phyloP scores from a whole-genome alignment of 2,329 filamentous ascomycete genomes.

The Tolypocladium ovalisporum region DNA sequence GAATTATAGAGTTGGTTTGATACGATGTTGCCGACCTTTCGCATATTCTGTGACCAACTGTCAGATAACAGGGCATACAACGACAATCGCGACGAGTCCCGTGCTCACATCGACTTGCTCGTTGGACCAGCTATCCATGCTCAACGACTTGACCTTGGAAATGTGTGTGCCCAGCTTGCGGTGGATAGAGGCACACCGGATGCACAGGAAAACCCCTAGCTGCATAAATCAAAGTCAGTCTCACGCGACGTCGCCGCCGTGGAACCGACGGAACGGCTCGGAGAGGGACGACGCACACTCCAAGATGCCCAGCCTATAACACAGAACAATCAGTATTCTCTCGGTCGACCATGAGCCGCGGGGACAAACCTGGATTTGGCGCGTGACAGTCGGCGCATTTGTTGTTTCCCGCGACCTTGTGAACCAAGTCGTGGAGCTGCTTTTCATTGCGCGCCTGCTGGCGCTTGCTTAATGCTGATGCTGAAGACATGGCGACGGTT shows the following conservation, averaged over 20 bases:
- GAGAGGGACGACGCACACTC: conserved; percentile 55
- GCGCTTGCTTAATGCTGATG: conserved; percentile 74
- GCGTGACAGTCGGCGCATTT: conserved; percentile 87
- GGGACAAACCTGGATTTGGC: conserved; percentile 71
- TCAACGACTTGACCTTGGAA: conserved; percentile 96
- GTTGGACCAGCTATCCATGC: conserved; percentile 94
- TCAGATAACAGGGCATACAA: background rate
- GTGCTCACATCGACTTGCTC: conserved; percentile 84
- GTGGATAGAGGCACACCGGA: conserved; percentile 92
- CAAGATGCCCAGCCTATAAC: conserved; percentile 82
- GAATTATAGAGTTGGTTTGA: conserved; percentile 90
- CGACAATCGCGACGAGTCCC: background rate
- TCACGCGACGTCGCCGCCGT: background rate
- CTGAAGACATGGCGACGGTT: conserved; percentile 49
- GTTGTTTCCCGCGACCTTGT: conserved; percentile 76
- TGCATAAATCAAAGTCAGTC: conserved; percentile 25
- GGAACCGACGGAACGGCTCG: background rate
- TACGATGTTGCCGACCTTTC: conserved; percentile 71
- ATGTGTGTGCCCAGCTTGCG: conserved; percentile 96
- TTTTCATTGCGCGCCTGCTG: conserved; percentile 97
- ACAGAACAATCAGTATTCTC: conserved; percentile 1
- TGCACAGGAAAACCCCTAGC: conserved; percentile 93
- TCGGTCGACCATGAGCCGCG: background rate
- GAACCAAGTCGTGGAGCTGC: conserved; percentile 78
- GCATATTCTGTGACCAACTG: conserved; percentile 65